Conservation (phyloP, 108 stramenopile species). For the Discostella stelligeroides region DNA sequence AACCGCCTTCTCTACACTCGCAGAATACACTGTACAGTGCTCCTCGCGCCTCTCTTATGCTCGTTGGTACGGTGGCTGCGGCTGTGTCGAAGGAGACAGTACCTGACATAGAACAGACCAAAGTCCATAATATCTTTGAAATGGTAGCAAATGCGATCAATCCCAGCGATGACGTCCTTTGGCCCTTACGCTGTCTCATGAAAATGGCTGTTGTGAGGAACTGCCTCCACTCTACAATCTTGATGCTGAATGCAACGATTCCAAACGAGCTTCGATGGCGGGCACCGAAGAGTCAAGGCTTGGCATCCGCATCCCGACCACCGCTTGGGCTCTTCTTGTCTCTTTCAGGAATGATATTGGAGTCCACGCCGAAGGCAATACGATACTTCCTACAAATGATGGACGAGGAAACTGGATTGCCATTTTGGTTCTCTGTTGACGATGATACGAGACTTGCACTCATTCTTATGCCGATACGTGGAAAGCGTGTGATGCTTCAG, state of each 20-base stretch:
- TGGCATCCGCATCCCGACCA: slow-evolving; percentile 23
- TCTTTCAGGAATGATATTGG: slow-evolving; percentile 61
- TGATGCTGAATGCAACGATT: slow-evolving; percentile 71
- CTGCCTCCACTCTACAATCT: slow-evolving; percentile 57
- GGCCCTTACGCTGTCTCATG: slow-evolving; percentile 75
- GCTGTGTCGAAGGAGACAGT: slow-evolving; percentile 45
- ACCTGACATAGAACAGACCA: not conserved
- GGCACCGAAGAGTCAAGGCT: slow-evolving; percentile 19
- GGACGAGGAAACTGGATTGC: slow-evolving; percentile 54
- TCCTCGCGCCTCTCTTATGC: slow-evolving; percentile 68
- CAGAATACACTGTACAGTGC: slow-evolving; percentile 67
- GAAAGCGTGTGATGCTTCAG: slow-evolving; percentile 60
- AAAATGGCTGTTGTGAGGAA: slow-evolving; percentile 69
- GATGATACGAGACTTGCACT: slow-evolving; percentile 62
- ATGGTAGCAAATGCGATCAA: slow-evolving; percentile 25
- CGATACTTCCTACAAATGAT: slow-evolving; percentile 56
- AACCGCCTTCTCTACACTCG: not conserved
- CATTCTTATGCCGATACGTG: slow-evolving; percentile 55
- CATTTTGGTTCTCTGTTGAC: slow-evolving; percentile 75
- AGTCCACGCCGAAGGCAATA: slow-evolving; percentile 53
- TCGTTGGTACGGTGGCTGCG: slow-evolving; percentile 49
- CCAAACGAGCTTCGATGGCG: slow-evolving; percentile 79
- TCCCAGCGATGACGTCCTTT: slow-evolving; percentile 48
- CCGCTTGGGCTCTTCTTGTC: slow-evolving; percentile 58
- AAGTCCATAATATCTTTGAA: slow-evolving; percentile 37